phyloP scores from a whole-genome alignment of 2,329 filamentous ascomycete genomes.

The Neospermospora avenae region DNA sequence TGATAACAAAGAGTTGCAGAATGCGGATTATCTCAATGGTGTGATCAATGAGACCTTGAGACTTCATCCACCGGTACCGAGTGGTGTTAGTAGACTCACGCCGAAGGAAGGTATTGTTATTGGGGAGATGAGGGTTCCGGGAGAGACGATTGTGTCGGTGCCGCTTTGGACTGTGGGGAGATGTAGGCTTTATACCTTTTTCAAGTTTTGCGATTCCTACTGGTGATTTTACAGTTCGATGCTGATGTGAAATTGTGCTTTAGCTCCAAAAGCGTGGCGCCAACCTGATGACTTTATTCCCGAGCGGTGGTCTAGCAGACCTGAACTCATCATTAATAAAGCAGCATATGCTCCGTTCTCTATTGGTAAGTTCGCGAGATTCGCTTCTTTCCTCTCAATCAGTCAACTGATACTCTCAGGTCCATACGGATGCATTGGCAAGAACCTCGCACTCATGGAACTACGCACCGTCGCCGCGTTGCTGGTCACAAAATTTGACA shows the following conservation, averaged over 20 bases:
- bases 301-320: constrained; percentile 25
- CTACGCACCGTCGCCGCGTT: constrained; percentile 17
- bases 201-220: neutral
- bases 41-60: constrained; percentile 42
- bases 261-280: constrained; percentile 1
- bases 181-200: constrained; percentile 16
- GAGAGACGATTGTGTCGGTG: constrained; percentile 16
- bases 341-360: constrained; percentile 32
- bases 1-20: constrained; percentile 14
- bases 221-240: neutral
- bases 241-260: neutral
- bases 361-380: constrained; percentile 25
- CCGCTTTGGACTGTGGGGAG: constrained; percentile 19
- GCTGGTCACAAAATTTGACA: constrained; percentile 20
- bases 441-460: constrained; percentile 25
- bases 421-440: constrained; percentile 21
- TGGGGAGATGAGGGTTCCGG: constrained; percentile 21
- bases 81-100: constrained; percentile 29
- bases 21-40: constrained; percentile 35
- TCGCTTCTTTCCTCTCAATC: neutral
- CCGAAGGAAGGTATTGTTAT: constrained; percentile 38
- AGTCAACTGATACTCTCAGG: constrained; percentile 1
- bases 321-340: constrained; percentile 25
- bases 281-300: constrained; percentile 22
- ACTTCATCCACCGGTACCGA: constrained; percentile 38